phyloP scores from a whole-genome alignment of 2,329 filamentous ascomycete genomes.

The Colletotrichum camelliae region DNA sequence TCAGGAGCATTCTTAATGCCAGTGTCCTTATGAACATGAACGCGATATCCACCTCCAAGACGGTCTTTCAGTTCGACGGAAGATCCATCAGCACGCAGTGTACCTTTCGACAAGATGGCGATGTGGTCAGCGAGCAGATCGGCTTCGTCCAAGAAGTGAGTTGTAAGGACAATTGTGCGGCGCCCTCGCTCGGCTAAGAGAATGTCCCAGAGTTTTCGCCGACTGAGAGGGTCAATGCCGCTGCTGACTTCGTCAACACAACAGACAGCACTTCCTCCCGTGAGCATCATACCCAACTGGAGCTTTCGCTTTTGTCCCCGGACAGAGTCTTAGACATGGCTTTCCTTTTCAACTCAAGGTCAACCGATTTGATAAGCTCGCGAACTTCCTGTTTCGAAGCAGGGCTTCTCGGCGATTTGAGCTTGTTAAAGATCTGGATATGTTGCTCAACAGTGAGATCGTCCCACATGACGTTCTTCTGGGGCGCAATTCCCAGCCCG shows the following conservation, averaged over 20 bases:
- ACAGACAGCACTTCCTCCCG: conserved; percentile 85
- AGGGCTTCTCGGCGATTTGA: conserved; percentile 69
- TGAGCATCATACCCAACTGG: conserved; percentile 94
- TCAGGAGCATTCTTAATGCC: conserved; percentile 52
- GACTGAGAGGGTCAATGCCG: conserved; percentile 84
- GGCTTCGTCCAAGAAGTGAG: conserved; percentile 93
- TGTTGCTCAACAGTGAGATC: conserved; percentile 87
- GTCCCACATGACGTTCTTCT: conserved; percentile 95
- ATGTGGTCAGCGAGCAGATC: conserved; percentile 90
- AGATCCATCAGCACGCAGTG: conserved; percentile 80
- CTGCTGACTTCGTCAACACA: conserved; percentile 92
- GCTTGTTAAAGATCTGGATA: conserved; percentile 79
- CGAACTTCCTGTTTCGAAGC: conserved; percentile 65
- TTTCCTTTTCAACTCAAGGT: conserved; percentile 75
- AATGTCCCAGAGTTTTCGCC: conserved; percentile 94
- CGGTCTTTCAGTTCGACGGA: conserved; percentile 85
- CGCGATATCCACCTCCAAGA: conserved; percentile 83
- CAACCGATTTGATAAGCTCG: conserved; percentile 72
- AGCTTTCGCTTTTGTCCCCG: conserved; percentile 93
- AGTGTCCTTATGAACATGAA: conserved; percentile 71
- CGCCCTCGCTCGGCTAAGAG: conserved; percentile 81
- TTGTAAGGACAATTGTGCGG: conserved; percentile 86
- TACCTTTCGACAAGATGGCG: conserved; percentile 84
- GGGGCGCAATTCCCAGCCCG: conserved; percentile 85
- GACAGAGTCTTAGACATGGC: conserved; percentile 80